Base-by-base conservation (phyloP, 2,329 filamentous ascomycete species). In the Chrysoporthe deuterocubensis region DNA sequence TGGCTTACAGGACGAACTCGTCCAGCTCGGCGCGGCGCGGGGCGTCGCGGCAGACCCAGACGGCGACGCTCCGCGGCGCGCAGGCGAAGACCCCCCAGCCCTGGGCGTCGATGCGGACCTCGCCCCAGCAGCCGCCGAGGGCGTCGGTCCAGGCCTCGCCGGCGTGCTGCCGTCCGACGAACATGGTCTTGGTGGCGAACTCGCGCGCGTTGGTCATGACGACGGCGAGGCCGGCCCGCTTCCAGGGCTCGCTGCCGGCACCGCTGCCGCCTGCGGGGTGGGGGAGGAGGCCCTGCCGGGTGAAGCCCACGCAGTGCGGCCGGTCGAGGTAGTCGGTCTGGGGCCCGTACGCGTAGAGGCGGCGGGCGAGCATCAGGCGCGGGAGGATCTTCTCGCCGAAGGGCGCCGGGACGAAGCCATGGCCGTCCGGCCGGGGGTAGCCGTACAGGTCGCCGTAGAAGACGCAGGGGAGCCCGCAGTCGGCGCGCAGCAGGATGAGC, bases 371-470 rank as follows among this genome's bases (percentile, higher is more conserved):
- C 48, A 87, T 83, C 32, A 92, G 81, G 18, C 84, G 82, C 0
- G 88, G 85, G 0, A 92, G 80, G 2, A 73, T 60, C 59, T 82
- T 83, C 11, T 82, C 83, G 42, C 82, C 83, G 66, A 84, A 86
- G 3, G 84, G 87, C 0, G 74, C 73, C 2, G 66, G 67, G 57
- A 71, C 72, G 64, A 70, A 72, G 59, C 67, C 67, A 3, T 78
- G 79, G 67, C 85, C 81, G 4, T 83, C 79, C n/a, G 76, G 78
- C n/a, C 79, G 82, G 57, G 79, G 76, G 61, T 89, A 87, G 32
- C 90, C 89, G 76, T 90, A 91, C 0, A 92, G 76, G 73, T 92
- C 90, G 34, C 90, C 89, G 74, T 89, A 92, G 75, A 93, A 93
- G 46, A 92, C 80, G 72, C 88, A 92, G 0, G 90, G 90, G 40